Evolutionary conservation across 2,329 filamentous ascomycete species (phyloP).

Genomic region (Penicillium hesseltinei): DNA sequence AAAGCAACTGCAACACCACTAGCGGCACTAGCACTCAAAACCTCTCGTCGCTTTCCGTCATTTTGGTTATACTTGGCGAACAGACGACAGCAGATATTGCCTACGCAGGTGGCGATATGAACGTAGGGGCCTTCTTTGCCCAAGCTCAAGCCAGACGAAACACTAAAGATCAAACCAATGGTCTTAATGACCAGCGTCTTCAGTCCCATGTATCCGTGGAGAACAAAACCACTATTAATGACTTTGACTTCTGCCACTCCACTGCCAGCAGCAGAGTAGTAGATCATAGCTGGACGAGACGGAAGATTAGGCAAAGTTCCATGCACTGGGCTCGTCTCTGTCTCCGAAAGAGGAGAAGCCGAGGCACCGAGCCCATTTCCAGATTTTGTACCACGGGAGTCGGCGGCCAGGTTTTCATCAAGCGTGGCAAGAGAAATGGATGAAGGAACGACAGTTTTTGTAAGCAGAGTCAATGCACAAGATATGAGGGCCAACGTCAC

Average conservation of each 20-base stretch:
- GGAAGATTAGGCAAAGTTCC: constrained; percentile 31
- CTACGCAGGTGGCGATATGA: constrained; percentile 93
- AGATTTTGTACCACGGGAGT: constrained; percentile 48
- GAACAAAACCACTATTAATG: constrained; percentile 94
- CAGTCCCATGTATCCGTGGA: constrained; percentile 90
- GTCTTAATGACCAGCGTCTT: constrained; percentile 86
- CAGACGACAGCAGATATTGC: constrained; percentile 91
- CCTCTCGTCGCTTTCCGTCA: constrained; percentile 88
- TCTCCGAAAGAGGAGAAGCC: constrained; percentile 40
- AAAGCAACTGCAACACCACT: constrained; percentile 93
- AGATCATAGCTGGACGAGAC: constrained; percentile 70
- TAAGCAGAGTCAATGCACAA: constrained; percentile 78
- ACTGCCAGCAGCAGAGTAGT: constrained; percentile 93
- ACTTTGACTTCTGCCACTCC: constrained; percentile 97
- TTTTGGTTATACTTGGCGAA: constrained; percentile 93
- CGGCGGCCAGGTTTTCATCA: constrained; percentile 86
- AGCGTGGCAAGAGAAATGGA: constrained; percentile 81
- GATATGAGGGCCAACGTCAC: constrained; percentile 67
- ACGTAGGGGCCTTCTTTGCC: constrained; percentile 96
- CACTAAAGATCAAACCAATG: constrained; percentile 76
- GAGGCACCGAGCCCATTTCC: constrained; percentile 42
- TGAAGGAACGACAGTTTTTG: constrained; percentile 92
- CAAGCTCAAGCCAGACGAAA: constrained; percentile 86
- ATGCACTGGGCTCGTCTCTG: constrained; percentile 40
- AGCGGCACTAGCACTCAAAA: constrained; percentile 87